phyloP scores from a whole-genome alignment of 2,329 filamentous ascomycete genomes.

The Epicoccum nigrum region DNA sequence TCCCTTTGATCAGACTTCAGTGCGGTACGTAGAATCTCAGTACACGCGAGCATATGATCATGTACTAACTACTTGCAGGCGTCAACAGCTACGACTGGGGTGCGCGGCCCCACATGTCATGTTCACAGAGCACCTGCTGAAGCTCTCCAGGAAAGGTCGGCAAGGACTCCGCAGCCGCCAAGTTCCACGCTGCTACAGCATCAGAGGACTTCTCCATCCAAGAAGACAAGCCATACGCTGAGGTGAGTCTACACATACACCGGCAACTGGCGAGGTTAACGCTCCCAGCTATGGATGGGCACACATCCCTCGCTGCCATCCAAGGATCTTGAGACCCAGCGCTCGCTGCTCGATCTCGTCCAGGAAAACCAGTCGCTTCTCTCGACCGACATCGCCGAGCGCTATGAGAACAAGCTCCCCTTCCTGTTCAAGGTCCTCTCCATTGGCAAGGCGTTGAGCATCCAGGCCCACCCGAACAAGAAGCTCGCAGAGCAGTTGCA shows the following conservation, averaged over 20 bases:
- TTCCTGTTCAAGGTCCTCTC: constrained; percentile 98
- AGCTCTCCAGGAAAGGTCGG: constrained; percentile 76
- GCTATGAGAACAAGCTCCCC: constrained; percentile 82
- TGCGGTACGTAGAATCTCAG: constrained; percentile 60
- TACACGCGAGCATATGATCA: constrained; percentile 13
- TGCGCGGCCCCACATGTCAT: constrained; percentile 48
- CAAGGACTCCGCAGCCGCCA: constrained; percentile 82
- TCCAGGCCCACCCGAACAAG: constrained; percentile 97
- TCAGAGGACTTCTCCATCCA: constrained; percentile 77
- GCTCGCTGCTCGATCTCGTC: constrained; percentile 84
- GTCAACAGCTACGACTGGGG: constrained; percentile 99
- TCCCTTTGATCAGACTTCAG: constrained; percentile 83
- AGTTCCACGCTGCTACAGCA: constrained; percentile 85
- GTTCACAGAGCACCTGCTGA: constrained; percentile 33
- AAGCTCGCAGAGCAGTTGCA: constrained; percentile 89
- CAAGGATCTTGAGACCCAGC: constrained; percentile 82
- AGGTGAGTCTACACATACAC: constrained; percentile 62
- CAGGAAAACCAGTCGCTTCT: constrained; percentile 85
- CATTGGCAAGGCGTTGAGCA: constrained; percentile 93
- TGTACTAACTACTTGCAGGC: constrained; percentile 58
- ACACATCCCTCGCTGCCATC: constrained; percentile 96
- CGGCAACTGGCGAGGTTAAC: constrained; percentile 24
- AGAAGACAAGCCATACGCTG: constrained; percentile 89
- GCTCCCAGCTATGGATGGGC: constrained; percentile 92
- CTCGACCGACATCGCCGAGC: constrained; percentile 71